A percentile compares a stretch with the other conserved stretches of the same genome.
phyloP scores from a whole-genome alignment of 176 grass and related monocot species.

The Metroxylon sagu region DNA sequence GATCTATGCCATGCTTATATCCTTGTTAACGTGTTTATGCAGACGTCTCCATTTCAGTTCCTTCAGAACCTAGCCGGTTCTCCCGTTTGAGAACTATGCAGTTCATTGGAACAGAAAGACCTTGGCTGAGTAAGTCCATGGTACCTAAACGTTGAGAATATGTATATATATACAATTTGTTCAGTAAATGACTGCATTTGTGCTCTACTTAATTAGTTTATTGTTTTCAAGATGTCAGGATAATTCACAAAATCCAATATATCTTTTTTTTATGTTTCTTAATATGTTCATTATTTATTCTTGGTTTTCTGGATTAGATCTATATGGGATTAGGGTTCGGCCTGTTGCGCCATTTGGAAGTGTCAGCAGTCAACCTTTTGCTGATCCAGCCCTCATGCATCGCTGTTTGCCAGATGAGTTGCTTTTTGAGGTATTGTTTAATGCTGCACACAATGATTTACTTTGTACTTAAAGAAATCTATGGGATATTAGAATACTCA shows the following conservation, averaged over 20 bases:
- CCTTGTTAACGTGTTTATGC: slow-evolving; percentile 13
- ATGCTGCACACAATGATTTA: neutral
- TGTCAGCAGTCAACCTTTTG: slow-evolving; percentile 48
- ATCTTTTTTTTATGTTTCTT: slow-evolving; percentile 12
- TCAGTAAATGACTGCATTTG: neutral
- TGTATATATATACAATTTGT: neutral
- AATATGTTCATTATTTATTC: neutral
- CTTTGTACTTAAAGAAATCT: no score
- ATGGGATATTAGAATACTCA: no score
- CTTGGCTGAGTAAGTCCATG: slow-evolving; percentile 79
- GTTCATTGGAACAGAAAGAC: slow-evolving; percentile 72
- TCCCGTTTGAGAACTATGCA: slow-evolving; percentile 44
- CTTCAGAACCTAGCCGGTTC: slow-evolving; percentile 42
- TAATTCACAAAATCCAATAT: slow-evolving; percentile 9
- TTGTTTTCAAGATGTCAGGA: slow-evolving; percentile 9
- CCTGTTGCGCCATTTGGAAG: slow-evolving; percentile 59
- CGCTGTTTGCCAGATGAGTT: slow-evolving; percentile 75
- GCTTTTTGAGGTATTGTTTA: slow-evolving; percentile 52
- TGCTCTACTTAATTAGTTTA: neutral
- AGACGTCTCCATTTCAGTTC: slow-evolving; percentile 60
- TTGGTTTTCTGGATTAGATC: slow-evolving; percentile 36
- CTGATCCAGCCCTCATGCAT: slow-evolving; percentile 77
- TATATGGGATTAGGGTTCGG: slow-evolving; percentile 84
- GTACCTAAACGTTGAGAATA: slow-evolving; percentile 1
- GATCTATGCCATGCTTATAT: no score